phyloP scores from a whole-genome alignment of 2,329 filamentous ascomycete genomes.

The Trichophyton mentagrophytes region DNA sequence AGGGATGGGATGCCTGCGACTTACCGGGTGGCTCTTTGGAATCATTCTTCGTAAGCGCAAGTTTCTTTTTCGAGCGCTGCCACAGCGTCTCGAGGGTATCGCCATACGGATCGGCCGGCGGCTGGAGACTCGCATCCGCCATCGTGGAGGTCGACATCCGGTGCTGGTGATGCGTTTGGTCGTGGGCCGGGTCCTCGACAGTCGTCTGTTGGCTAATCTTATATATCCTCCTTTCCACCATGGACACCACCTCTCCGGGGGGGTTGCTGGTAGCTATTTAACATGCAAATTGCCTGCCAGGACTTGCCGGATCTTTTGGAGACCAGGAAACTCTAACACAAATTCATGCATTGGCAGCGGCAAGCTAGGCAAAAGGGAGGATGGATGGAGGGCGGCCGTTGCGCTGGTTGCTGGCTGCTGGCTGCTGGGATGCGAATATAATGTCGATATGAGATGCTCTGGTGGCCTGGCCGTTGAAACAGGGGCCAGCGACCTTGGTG shows the following conservation, averaged over 20 bases:
- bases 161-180: too few species aligned
- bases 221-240: too few species aligned
- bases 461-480: too few species aligned
- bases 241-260: too few species aligned
- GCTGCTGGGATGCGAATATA: too few species aligned
- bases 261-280: too few species aligned
- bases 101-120: not conserved
- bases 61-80: constrained; percentile 12
- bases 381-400: too few species aligned
- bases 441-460: too few species aligned
- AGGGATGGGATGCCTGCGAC: not conserved
- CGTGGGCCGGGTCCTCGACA: too few species aligned
- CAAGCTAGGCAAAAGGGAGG: not conserved
- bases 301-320: not conserved
- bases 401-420: too few species aligned
- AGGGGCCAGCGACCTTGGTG: too few species aligned
- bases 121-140: not conserved
- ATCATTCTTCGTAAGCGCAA: constrained; percentile 11
- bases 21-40: constrained; percentile 11
- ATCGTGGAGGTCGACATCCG: not conserved
- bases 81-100: constrained; percentile 12
- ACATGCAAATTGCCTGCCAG: not conserved
- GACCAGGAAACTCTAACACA: not conserved
- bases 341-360: not conserved
- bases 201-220: too few species aligned